A percentile compares a stretch with the other conserved stretches of the same genome.
Evolutionary conservation across 163 green algal genomes (phyloP).

Genomic region (Volvox carteri): DNA sequence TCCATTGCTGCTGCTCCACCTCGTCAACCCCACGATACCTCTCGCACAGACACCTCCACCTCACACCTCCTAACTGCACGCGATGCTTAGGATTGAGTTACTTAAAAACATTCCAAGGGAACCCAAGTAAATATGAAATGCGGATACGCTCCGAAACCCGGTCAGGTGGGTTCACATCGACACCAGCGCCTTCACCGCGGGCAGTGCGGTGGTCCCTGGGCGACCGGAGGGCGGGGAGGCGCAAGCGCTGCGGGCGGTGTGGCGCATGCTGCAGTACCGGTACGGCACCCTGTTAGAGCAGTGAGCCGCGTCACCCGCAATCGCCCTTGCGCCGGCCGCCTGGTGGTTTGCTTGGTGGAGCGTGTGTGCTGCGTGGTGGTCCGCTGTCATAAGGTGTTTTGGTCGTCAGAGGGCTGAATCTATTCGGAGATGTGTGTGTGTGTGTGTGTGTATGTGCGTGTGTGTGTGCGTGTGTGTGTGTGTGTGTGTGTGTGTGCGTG

Average conservation of each 20-base stretch:
- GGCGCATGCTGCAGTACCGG: constrained; percentile 26
- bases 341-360: not conserved
- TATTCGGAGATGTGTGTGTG: not conserved
- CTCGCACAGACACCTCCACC: too few species aligned
- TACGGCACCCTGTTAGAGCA: constrained; percentile 23
- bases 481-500: too few species aligned
- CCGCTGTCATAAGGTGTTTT: not conserved
- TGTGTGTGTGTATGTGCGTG: not conserved
- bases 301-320: too few species aligned
- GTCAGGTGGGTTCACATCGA: constrained; percentile 80
- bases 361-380: not conserved
- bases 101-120: too few species aligned
- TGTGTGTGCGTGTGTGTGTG: not conserved
- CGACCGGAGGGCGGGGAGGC: constrained; percentile 80
- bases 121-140: too few species aligned
- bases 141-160: too few species aligned
- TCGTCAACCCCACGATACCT: too few species aligned
- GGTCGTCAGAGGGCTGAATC: not conserved
- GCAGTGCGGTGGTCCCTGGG: constrained; percentile 54
- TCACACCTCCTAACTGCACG: too few species aligned
- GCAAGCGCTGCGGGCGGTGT: constrained; percentile 65
- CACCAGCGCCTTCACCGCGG: constrained; percentile 71
- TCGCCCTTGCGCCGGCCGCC: too few species aligned
- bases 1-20: too few species aligned
- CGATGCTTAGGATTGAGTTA: too few species aligned